These are phyloP conservation scores for Plasmopara viticola DNA, from an alignment of 352 stramenopile species.

Conservation along the genomic window DNA sequence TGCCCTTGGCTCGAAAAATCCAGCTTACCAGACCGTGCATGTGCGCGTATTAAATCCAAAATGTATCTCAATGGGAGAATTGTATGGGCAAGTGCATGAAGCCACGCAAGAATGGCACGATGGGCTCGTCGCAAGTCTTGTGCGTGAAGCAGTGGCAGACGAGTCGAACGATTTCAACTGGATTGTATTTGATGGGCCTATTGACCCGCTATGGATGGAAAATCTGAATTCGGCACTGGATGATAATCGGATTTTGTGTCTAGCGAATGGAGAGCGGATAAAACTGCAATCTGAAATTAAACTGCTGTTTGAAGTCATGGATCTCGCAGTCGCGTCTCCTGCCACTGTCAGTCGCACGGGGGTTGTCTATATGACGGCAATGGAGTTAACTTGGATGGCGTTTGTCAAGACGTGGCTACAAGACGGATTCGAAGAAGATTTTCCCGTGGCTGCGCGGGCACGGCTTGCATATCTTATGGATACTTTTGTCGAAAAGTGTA, in stretches of 20 bases:
- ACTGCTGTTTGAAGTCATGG: conserved; percentile 93
- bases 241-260: conserved; percentile 93
- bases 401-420: conserved; percentile 89
- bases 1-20: conserved; percentile 52
- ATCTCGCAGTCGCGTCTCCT: conserved; percentile 87
- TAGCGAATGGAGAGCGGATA: conserved; percentile 92
- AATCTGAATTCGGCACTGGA: conserved; percentile 96
- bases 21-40: conserved; percentile 73
- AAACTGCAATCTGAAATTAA: conserved; percentile 87
- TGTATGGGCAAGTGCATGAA: conserved; percentile 86
- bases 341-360: conserved; percentile 83
- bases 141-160: conserved; percentile 68
- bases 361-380: conserved; percentile 75
- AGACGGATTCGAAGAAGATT: conserved; percentile 39
- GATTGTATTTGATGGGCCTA: conserved; percentile 92
- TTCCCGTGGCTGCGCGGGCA: conserved; percentile 34
- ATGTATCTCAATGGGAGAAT: conserved; percentile 77
- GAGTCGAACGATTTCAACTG: conserved; percentile 68
- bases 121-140: conserved; percentile 72
- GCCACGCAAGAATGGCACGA: conserved; percentile 89
- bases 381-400: conserved; percentile 85
- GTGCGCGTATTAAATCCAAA: conserved; percentile 80
- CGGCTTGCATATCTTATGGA: conserved; percentile 46
- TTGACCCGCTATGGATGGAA: conserved; percentile 94
- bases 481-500: conserved; percentile 54